phyloP scores from a whole-genome alignment of 805 yeast species.

The Myxozyma vanderwaltii region DNA sequence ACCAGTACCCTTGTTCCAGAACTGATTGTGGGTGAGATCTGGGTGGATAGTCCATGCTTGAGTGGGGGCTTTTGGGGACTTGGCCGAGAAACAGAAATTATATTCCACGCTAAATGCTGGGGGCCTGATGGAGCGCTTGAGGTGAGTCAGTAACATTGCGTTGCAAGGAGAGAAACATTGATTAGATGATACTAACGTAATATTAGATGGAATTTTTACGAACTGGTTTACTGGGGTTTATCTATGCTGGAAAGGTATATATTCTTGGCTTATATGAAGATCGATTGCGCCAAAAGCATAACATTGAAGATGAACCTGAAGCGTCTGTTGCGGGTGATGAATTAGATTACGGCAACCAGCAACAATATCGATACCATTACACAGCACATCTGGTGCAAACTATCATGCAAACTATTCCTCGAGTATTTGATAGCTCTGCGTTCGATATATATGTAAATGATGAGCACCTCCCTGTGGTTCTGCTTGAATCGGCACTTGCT shows the following conservation, averaged over 20 bases:
- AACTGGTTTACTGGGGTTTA: constrained; percentile 88
- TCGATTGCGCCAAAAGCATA: constrained; percentile 69
- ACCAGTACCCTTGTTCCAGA: constrained; percentile 71
- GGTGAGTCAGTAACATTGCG: constrained; percentile 17
- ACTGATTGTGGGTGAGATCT: constrained; percentile 89
- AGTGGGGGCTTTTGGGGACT: constrained; percentile 87
- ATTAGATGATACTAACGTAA: no score
- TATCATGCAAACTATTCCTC: constrained; percentile 74
- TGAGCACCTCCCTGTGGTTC: constrained; percentile 80
- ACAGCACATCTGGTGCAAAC: constrained; percentile 85
- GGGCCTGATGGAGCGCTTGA: constrained; percentile 71
- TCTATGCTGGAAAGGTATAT: constrained; percentile 82
- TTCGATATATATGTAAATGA: constrained; percentile 80
- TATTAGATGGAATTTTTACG: constrained; percentile 70
- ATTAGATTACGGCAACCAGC: constrained; percentile 12
- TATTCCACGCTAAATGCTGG: constrained; percentile 79
- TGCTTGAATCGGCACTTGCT: constrained; percentile 72
- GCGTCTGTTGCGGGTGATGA: constrained; percentile 10
- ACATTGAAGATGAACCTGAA: constrained; percentile 36
- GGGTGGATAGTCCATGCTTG: constrained; percentile 93
- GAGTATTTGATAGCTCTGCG: constrained; percentile 85
- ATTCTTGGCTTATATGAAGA: constrained; percentile 91
- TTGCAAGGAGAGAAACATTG: no score
- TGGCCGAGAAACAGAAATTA: constrained; percentile 65
- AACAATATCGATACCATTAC: constrained; percentile 66